phyloP scores from a whole-genome alignment of 2,329 filamentous ascomycete genomes.

The Mollisia scopiformis region DNA sequence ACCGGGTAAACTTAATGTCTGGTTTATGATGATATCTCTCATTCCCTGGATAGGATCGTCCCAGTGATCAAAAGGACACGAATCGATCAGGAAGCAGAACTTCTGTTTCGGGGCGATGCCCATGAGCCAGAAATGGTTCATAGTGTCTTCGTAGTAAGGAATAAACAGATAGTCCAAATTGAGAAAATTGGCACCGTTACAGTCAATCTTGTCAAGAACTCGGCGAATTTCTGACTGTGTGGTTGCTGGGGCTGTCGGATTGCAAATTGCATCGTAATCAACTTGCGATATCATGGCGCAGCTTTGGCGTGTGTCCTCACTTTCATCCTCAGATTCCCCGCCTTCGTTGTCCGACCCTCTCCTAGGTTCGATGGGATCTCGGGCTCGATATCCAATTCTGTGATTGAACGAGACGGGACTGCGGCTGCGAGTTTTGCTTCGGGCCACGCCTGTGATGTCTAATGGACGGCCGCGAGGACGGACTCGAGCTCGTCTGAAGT shows the following conservation, averaged over 20 bases:
- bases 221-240: not conserved
- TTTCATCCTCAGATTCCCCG: no score
- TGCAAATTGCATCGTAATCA: not conserved
- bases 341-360: no score
- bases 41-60: not conserved
- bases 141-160: not conserved
- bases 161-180: not conserved
- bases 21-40: not conserved
- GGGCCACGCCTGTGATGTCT: no score
- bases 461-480: not conserved
- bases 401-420: not conserved
- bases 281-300: not conserved
- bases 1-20: not conserved
- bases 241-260: not conserved
- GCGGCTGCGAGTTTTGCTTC: not conserved
- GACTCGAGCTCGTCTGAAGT: not conserved
- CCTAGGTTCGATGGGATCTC: not conserved
- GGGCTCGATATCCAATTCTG: not conserved
- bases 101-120: conserved; percentile 1
- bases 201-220: not conserved
- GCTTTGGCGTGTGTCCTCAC: not conserved
- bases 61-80: not conserved
- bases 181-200: not conserved
- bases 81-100: not conserved
- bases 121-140: not conserved